Conservation (phyloP, 495 filamentous ascomycete genomes). For the Penicillium turbatum region DNA sequence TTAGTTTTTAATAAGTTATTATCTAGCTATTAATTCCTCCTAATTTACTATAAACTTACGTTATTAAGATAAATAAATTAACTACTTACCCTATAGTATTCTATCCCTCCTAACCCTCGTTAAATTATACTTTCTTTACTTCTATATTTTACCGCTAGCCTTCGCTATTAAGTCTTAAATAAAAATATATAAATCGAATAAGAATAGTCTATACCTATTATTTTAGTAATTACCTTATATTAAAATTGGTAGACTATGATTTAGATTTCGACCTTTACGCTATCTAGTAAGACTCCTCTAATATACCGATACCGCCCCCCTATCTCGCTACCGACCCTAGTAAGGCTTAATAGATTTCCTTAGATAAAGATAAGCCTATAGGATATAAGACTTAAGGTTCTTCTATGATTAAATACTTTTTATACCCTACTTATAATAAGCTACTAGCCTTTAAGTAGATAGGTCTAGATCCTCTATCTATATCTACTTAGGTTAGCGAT, state of each 20-base stretch:
- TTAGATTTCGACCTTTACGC: not conserved
- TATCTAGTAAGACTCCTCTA: conserved; percentile 8
- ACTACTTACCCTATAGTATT: not conserved
- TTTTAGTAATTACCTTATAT: no score
- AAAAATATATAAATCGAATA: not conserved
- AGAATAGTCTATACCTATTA: not conserved
- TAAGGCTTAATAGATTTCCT: not conserved
- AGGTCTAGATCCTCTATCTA: not conserved
- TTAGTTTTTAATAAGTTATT: not conserved
- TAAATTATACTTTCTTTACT: not conserved
- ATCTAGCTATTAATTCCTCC: not conserved
- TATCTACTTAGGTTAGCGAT: not conserved
- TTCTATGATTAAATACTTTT: not conserved
- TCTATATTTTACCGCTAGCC: not conserved
- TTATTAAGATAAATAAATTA: not conserved
- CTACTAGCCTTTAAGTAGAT: not conserved
- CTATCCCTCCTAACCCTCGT: not conserved
- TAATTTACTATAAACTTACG: not conserved
- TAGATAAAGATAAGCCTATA: not conserved
- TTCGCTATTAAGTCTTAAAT: not conserved
- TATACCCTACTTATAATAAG: not conserved
- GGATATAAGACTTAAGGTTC: not conserved
- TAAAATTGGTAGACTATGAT: no score
- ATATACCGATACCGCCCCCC: conserved; percentile 3
- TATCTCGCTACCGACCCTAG: conserved; percentile 6